Evolutionary conservation across 257 asterid species (phyloP).

Genomic region (Ilex asprella): DNA sequence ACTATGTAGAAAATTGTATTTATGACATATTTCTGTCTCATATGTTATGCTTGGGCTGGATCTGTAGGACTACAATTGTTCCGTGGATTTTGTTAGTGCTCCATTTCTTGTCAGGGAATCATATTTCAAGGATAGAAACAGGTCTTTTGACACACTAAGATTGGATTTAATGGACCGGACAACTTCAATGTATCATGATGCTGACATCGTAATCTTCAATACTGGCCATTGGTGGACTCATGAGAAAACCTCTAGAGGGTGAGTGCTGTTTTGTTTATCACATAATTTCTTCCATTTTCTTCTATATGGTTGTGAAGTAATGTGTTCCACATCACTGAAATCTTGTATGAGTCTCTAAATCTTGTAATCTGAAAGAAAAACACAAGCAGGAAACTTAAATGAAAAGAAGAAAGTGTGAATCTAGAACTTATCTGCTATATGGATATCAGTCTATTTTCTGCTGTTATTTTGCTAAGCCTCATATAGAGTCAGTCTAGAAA

Average conservation of each 20-base stretch:
- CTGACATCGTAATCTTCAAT: slow-evolving; percentile 76
- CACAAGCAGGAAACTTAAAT: no score
- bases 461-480: no score
- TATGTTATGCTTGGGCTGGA: slow-evolving; percentile 10
- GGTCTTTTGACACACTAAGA: slow-evolving; percentile 69
- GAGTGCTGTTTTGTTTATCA: slow-evolving; percentile 16
- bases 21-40: neutral
- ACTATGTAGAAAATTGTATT: neutral
- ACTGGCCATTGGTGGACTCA: slow-evolving; percentile 99
- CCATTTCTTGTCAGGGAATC: slow-evolving; percentile 81
- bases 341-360: no score
- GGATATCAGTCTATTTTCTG: no score
- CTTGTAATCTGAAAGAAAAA: no score
- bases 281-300: neutral
- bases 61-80: slow-evolving; percentile 77
- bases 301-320: no score
- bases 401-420: no score
- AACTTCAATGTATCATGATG: slow-evolving; percentile 81
- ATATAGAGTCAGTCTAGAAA: neutral
- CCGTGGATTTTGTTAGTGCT: slow-evolving; percentile 83
- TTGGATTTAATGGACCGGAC: slow-evolving; percentile 78
- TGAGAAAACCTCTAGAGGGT: slow-evolving; percentile 94
- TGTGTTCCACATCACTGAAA: no score
- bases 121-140: slow-evolving; percentile 43
- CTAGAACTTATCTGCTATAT: no score